These are phyloP conservation scores for Tuber aestivum DNA, from an alignment of 495 filamentous ascomycete species.

Conservation along the genomic window DNA sequence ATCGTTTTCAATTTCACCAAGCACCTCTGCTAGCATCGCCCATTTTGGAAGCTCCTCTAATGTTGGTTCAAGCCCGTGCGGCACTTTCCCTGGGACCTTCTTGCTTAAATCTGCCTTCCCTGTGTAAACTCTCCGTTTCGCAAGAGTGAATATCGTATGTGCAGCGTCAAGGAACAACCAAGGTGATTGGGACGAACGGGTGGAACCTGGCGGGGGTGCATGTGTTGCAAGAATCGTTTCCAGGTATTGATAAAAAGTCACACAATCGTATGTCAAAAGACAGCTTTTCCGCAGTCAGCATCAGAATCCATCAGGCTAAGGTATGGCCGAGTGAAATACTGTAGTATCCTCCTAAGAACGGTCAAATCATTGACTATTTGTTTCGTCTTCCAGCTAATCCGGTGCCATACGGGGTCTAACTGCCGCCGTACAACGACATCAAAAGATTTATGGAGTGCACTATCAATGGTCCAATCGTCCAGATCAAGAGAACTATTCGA, in stretches of 20 bases:
- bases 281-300: constrained; percentile 44
- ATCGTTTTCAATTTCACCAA: constrained; percentile 91
- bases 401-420: constrained; percentile 93
- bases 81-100: constrained; percentile 47
- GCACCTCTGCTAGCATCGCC: constrained; percentile 73
- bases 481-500: constrained; percentile 74
- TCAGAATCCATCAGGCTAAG: constrained; percentile 29
- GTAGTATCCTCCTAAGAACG: constrained; percentile 77
- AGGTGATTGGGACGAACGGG: constrained; percentile 79
- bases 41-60: constrained; percentile 95
- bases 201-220: constrained; percentile 79
- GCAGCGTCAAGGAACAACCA: constrained; percentile 97
- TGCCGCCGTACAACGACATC: constrained; percentile 83
- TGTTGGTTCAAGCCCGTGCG: constrained; percentile 73
- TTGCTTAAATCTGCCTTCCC: constrained; percentile 49
- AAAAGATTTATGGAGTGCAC: constrained; percentile 86
- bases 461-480: constrained; percentile 97
- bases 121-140: constrained; percentile 82
- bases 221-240: constrained; percentile 91
- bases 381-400: constrained; percentile 87
- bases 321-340: constrained; percentile 48
- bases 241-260: constrained; percentile 79
- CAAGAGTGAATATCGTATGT: constrained; percentile 85
- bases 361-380: constrained; percentile 87
- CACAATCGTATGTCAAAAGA: constrained; percentile 79